Conservation (phyloP, 148 eudicot species). For the Linanthus parryae region DNA sequence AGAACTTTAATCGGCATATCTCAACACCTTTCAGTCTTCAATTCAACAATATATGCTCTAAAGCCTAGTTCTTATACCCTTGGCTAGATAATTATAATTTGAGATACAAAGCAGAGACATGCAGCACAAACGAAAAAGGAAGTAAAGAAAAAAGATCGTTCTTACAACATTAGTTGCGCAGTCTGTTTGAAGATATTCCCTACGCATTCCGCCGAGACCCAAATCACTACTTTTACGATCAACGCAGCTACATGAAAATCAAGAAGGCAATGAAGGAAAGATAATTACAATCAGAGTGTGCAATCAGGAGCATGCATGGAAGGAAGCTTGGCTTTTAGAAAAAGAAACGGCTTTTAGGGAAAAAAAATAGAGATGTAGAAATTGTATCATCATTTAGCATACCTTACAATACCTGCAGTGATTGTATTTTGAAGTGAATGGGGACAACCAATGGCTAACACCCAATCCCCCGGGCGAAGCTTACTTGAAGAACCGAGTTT, state of each 20-base stretch:
- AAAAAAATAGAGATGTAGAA: not conserved
- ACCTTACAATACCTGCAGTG: conserved; percentile 98
- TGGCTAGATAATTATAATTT: too few relatives aligned
- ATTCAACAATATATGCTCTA: too few relatives aligned
- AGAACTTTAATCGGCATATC: too few relatives aligned
- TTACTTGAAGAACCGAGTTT: conserved; percentile 71
- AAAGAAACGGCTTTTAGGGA: too few relatives aligned
- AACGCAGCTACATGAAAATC: conserved; percentile 52
- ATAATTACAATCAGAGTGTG: too few relatives aligned
- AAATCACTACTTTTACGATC: conserved; percentile 95
- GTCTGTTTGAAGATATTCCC: conserved; percentile 91
- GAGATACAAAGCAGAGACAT: too few relatives aligned
- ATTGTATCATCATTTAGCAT: conserved; percentile 1
- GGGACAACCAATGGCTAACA: conserved; percentile 91
- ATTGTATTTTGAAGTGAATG: conserved; percentile 88
- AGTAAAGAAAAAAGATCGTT: not conserved
- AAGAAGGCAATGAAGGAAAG: too few relatives aligned
- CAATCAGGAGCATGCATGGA: too few relatives aligned
- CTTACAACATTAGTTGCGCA: conserved; percentile 80
- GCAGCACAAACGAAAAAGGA: too few relatives aligned
- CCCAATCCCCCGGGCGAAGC: conserved; percentile 99
- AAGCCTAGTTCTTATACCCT: too few relatives aligned
- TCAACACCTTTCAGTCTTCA: too few relatives aligned
- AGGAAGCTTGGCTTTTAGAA: too few relatives aligned
- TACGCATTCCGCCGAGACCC: conserved; percentile 92